Evolutionary conservation across 305 asterid species (phyloP), one percentile per base, ranked within the genome.

Genomic region (Solanum hybrid): DNA sequence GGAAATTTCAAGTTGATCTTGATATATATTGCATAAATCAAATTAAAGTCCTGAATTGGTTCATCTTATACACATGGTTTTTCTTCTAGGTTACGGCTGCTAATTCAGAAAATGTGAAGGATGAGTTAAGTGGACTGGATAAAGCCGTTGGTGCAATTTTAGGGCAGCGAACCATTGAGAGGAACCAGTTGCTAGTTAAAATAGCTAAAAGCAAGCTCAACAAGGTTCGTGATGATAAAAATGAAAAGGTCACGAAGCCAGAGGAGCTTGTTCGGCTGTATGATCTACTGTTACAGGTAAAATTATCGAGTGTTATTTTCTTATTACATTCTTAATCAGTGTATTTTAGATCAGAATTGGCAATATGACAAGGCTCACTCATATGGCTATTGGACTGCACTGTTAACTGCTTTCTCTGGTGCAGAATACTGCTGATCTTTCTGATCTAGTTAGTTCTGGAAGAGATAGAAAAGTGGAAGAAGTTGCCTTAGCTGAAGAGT

Each of bases 371-470:
- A 81, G 69, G 86, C 46, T 81, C 34, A 39, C 33, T 61, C 71
- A 11, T 37, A 40, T 22, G 16, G 24, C 39, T 82, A 86, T 22
- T 89, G 89, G 90, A 87, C 86, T 37, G 34, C 77, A 90, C 29
- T 87, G 46, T 37, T 88, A 81, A 88, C 86, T 73, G 74, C 89
- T 39, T 92, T 90, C 69, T 87, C 88, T 91, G 77, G 87, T 36
- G 89, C 94, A 98, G 99, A 95, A 95, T 92, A 92, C 98, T 89
- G 90, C 97, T 71, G 99, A 97, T 91, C 98, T 97, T 90, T 93
- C 95, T n/a, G 99, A 97, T 94, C 94, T 97, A 92, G 96, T 97
- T 90, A 97, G 97, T 89, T 96, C 99, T 11, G 98, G 99, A 86
- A 95, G 99, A 95, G 98, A 95, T 91, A 93, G 95, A 88, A 97